Evolutionary conservation across 169 alveolate species (phyloP).

Genomic region (Plasmodium malariae): DNA sequence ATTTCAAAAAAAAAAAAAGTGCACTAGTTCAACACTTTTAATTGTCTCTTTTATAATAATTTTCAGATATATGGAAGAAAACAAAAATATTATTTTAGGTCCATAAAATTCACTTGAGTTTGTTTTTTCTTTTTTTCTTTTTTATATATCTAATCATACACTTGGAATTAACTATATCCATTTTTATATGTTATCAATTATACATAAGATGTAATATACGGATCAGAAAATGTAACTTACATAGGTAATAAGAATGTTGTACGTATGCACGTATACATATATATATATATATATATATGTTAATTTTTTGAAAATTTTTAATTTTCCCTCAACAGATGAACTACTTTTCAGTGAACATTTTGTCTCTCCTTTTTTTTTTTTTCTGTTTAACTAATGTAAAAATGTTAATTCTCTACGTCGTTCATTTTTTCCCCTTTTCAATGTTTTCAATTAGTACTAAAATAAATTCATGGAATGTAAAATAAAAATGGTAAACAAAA

Average conservation of each 20-base stretch:
- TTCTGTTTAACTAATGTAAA: not conserved
- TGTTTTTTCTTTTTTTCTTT: no score
- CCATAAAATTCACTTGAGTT: no score
- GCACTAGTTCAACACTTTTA: no score
- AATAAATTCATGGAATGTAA: not conserved
- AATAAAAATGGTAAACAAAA: not conserved
- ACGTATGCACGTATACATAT: not conserved
- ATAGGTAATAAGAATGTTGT: not conserved
- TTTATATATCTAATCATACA: no score
- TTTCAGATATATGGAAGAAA: no score
- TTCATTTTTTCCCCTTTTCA: not conserved
- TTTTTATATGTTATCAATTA: no score
- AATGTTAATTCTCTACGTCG: not conserved
- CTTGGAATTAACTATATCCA: no score
- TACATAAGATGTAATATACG: no score
- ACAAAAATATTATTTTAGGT: no score
- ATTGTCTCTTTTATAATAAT: no score
- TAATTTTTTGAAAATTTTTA: not conserved
- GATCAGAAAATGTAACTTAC: no score
- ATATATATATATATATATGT: not conserved
- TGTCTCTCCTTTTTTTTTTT: not conserved
- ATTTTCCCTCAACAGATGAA: not conserved
- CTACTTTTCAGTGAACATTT: not conserved
- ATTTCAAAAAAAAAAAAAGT: no score
- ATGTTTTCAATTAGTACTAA: slow-evolving; percentile 11